Evolutionary conservation across 345 rosid species (phyloP), one percentile per base, ranked within the genome.

Genomic region (Sonneratia alba): DNA sequence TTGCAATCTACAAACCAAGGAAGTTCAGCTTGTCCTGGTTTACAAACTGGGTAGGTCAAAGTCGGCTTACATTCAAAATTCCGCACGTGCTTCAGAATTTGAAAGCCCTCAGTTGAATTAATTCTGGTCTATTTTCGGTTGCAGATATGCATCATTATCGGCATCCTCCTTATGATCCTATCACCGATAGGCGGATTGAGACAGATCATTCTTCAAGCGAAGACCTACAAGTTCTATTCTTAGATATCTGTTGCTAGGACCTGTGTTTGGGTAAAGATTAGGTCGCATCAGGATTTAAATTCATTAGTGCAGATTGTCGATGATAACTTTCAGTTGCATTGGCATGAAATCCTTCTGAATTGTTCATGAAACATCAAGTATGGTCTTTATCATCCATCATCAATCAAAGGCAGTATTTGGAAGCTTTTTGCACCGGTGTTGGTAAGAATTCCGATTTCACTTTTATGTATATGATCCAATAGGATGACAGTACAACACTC

Each of bases 151-250:
- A 94, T 91, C 63, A 70, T 81, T 14, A 36, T 82, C 4, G 97
- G 98, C 27, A 36, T 94, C 6, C 1, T 71, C 16, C 73, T 94
- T 80, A 94, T 94, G 98, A 48, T 84, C 22, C 1, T 94, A 64
- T 72, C 97, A 40, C 87, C 97, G 0, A 83, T 94, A 15, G 98
- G 98, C 73, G 97, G 93, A 22, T 67, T 94, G 75, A 81, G 96
- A 75, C 67, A 69, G 61, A 94, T 91, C 80, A 87, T 91, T 49
- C 42, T 86, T 57, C 47, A 83, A 37, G 87, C 95, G 75, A 87
- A 90, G 79, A 67, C 56, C 69, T 91, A 87, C 72, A 0, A 64
- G 57, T 82, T 91, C 72, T 90, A 85, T 79, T 84, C 89, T 32
- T 90, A 84, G 77, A 70, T 21, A 21, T 2, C 13, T 47, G 15